phyloP scores from a whole-genome alignment of 2,329 filamentous ascomycete genomes.

The Aspergillus caelatus region DNA sequence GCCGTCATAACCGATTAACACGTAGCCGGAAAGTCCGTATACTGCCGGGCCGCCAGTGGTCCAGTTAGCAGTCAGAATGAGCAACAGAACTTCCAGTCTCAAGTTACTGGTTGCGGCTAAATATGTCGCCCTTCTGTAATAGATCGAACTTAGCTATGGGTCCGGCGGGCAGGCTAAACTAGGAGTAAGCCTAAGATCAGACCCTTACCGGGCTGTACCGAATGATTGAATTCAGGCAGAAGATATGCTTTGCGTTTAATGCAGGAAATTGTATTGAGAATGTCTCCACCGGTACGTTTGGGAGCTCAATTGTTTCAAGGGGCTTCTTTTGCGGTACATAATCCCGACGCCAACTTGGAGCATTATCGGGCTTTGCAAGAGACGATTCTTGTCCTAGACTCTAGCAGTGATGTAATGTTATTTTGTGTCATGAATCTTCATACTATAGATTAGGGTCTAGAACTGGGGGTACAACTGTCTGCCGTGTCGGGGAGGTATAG shows the following conservation, averaged over 20 bases:
- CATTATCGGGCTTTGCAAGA: neutral
- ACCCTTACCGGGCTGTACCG: neutral
- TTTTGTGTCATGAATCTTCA: accelerated
- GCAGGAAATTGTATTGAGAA: too few relatives aligned
- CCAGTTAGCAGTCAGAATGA: neutral
- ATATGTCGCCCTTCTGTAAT: neutral
- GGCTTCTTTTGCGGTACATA: too few relatives aligned
- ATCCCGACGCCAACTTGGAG: accelerated
- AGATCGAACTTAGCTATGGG: neutral
- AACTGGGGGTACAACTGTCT: neutral
- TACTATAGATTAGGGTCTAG: neutral
- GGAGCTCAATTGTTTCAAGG: neutral
- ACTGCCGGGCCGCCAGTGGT: neutral
- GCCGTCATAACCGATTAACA: too few relatives aligned
- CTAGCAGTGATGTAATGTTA: neutral
- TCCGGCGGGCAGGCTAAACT: too few relatives aligned
- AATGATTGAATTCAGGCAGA: neutral
- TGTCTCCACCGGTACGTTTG: too few relatives aligned
- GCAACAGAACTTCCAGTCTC: neutral
- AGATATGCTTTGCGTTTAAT: neutral
- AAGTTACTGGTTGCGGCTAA: neutral
- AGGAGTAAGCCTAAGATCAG: neutral
- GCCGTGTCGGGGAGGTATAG: neutral
- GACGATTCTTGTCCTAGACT: accelerated
- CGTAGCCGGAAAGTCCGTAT: neutral